Evolutionary conservation across 2,329 filamentous ascomycete species (phyloP).

Genomic region (Pezicula radicicola): DNA sequence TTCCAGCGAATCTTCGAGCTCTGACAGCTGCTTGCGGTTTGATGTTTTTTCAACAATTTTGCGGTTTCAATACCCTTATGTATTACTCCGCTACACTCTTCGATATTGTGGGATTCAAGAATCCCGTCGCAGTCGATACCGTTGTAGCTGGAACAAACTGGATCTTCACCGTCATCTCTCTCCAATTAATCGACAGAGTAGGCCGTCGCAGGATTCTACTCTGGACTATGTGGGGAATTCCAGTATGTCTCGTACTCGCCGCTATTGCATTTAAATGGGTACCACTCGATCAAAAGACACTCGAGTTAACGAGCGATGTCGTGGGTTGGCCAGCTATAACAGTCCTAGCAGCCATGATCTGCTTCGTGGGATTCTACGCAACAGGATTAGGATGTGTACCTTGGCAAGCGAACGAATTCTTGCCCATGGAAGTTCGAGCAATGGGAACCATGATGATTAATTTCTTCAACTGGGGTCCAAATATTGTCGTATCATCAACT

Average conservation of each 20-base stretch:
- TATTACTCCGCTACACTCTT: conserved; percentile 39
- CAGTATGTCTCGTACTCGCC: conserved; percentile 38
- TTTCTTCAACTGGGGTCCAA: conserved; percentile 42
- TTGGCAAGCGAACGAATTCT: conserved; percentile 45
- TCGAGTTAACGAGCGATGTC: conserved; percentile 28
- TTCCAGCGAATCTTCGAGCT: conserved; percentile 39
- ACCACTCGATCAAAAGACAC: conserved; percentile 35
- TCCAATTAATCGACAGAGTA: conserved; percentile 41
- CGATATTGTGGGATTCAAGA: conserved; percentile 43
- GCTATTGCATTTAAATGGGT: conserved; percentile 44
- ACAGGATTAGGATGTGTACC: conserved; percentile 41
- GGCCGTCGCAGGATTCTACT: conserved; percentile 44
- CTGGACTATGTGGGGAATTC: conserved; percentile 42
- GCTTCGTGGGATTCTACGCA: conserved; percentile 35
- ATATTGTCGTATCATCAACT: conserved; percentile 47
- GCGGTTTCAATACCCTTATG: conserved; percentile 40
- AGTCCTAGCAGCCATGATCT: conserved; percentile 9
- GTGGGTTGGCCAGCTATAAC: conserved; percentile 4
- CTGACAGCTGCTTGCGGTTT: conserved; percentile 41
- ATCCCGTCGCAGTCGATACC: conserved; percentile 42
- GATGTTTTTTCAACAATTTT: conserved; percentile 46
- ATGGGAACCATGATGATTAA: conserved; percentile 46
- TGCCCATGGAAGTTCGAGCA: conserved; percentile 44
- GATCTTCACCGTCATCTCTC: conserved; percentile 44
- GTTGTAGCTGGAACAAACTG: conserved; percentile 43